Evolutionary conservation across 2,329 filamentous ascomycete genomes (phyloP), one percentile per base, ranked within the genome.

Genomic region (Alternaria viburni): DNA sequence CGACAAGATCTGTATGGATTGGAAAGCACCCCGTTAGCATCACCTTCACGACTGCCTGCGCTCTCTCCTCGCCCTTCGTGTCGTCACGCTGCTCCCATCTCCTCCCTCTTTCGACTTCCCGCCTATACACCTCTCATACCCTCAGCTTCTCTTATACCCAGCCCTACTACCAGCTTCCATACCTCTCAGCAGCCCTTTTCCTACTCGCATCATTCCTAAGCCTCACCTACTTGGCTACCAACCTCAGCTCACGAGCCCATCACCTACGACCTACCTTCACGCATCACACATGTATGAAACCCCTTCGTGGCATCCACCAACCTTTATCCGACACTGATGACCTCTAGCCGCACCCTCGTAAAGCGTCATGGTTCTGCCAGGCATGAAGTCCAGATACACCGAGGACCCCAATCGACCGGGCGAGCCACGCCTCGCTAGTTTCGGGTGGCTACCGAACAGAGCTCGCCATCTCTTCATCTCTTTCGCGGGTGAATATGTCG

Each of bases 391-490:
- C 19, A 65, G 68, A 6, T 77, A 78, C 62, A 77, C 74, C 21
- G 70, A 68, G 47, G 75, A 80, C 50, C 75, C 77, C 28, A 66
- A 68, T 26, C 73, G 61, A 23, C 74, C 67, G 54, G 74, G 75
- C 32, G 81, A 83, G 69, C 76, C 71, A 47, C 81, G 81, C 19
- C 59, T 83, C 4, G 73, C 75, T 17, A 77, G 78, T 54, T 72
- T 81, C 52, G 74, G 76, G 67, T 83, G 81, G 77, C 74, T 85
- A 52, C 81, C 83, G 6, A 83, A 84, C 68, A 73, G 70, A 58
- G 54, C 70, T 46, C 77, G 78, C 61, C 81, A 83, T 69, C 75
- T 84, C 59, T 71, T 84, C 68, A 77, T 85, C 62, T 81, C 82
- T 59, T 82, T 82, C 76, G 60, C 82, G 17, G 83, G 83, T 21